These are phyloP conservation scores for Neopestalotiopsis sp. DNA, from an alignment of 2,329 filamentous ascomycete species.

Conservation along the genomic window DNA sequence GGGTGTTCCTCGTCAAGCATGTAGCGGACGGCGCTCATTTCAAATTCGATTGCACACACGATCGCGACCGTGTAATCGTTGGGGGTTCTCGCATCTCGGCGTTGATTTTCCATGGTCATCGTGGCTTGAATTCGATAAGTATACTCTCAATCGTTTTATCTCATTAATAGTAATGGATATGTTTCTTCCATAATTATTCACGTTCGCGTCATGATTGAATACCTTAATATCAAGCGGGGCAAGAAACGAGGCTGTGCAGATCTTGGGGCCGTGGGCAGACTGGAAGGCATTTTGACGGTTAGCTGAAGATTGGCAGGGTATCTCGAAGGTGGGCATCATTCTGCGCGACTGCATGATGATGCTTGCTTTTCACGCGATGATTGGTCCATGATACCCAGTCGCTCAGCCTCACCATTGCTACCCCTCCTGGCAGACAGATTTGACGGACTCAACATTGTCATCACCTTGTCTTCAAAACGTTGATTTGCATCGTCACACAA, in stretches of 20 bases:
- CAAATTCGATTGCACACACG: constrained; percentile 31
- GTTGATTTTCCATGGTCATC: not conserved
- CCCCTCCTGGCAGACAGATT: not conserved
- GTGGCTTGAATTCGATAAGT: too few species aligned
- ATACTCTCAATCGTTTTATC: too few species aligned
- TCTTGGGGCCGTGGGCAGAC: not conserved
- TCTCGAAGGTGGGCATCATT: not conserved
- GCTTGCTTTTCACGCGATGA: not conserved
- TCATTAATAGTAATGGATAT: too few species aligned
- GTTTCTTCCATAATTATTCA: too few species aligned
- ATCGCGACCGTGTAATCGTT: constrained; percentile 33
- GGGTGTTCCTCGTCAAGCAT: constrained; percentile 35
- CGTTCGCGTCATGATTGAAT: not conserved
- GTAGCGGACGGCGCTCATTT: constrained; percentile 34
- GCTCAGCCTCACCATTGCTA: not conserved
- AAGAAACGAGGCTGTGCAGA: not conserved
- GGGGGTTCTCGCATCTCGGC: constrained; percentile 2
- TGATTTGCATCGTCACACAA: not conserved
- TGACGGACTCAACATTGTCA: not conserved
- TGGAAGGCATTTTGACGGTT: not conserved
- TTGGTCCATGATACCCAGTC: not conserved
- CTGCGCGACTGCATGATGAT: not conserved
- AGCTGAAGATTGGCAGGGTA: not conserved
- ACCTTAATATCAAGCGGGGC: not conserved
- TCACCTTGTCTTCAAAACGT: not conserved